These are phyloP conservation scores for Ascomycota sp. DNA, from an alignment of 2,329 filamentous ascomycete genomes.

Conservation along the genomic window DNA sequence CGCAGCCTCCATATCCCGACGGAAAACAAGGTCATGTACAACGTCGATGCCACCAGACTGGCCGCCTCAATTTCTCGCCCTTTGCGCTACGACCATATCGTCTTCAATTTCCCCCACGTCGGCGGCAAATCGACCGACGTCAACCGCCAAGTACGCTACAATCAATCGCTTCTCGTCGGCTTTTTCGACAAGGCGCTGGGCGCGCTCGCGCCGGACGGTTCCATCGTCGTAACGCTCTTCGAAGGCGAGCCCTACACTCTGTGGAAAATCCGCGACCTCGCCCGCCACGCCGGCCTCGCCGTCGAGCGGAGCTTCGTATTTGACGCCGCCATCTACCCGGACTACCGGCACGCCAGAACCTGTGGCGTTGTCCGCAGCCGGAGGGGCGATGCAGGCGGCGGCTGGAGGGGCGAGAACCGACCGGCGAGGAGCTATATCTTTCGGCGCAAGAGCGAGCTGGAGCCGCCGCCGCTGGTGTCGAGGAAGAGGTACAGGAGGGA, in stretches of 20 bases:
- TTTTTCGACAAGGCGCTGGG: conserved; percentile 38
- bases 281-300: conserved; percentile 51
- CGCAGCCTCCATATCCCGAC: conserved; percentile 5
- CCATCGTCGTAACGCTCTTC: conserved; percentile 71
- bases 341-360: conserved; percentile 55
- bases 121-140: conserved; percentile 84
- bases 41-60: conserved; percentile 47
- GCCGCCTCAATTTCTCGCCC: conserved; percentile 21
- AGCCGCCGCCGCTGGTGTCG: conserved; percentile 3
- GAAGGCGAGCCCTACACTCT: conserved; percentile 87
- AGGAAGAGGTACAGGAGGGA: conserved; percentile 13
- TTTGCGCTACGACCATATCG: conserved; percentile 48
- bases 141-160: conserved; percentile 81
- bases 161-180: conserved; percentile 57
- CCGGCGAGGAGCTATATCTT: conserved; percentile 40
- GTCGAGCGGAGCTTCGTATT: conserved; percentile 55
- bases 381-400: conserved; percentile 20
- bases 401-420: conserved; percentile 21
- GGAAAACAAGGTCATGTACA: conserved; percentile 16
- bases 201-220: conserved; percentile 23
- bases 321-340: conserved; percentile 44
- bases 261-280: conserved; percentile 86
- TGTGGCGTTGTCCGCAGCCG: conserved; percentile 39
- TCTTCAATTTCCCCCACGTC: conserved; percentile 96
- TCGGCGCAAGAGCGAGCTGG: conserved; percentile 31